These are phyloP conservation scores for Actinomortierella wolfii DNA, from an alignment of 371 early-diverging fungal species.

Conservation along the genomic window DNA sequence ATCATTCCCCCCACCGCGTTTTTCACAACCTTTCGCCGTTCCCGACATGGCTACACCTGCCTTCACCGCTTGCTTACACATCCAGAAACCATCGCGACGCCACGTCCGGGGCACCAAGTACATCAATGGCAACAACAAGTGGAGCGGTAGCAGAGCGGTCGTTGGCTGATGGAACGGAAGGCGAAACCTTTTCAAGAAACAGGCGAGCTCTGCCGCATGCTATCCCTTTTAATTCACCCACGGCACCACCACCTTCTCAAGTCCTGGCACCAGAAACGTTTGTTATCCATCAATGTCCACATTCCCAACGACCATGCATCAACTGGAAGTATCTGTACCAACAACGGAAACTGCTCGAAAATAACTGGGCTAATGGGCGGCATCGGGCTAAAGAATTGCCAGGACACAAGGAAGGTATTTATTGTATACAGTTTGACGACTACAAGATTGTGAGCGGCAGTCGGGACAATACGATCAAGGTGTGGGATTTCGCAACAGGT, in stretches of 20 bases:
- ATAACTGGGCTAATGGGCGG: slow-evolving; percentile 72
- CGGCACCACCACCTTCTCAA: slow-evolving; percentile 25
- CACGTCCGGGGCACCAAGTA: background rate
- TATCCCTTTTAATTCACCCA: slow-evolving; percentile 11
- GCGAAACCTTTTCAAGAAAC: background rate
- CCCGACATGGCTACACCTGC: slow-evolving; percentile 38
- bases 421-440: slow-evolving; percentile 86
- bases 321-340: slow-evolving; percentile 74
- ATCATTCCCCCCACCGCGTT: background rate
- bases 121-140: no score
- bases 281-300: slow-evolving; percentile 35
- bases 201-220: slow-evolving; percentile 9
- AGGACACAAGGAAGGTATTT: slow-evolving; percentile 91
- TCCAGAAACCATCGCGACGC: slow-evolving; percentile 11
- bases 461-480: slow-evolving; percentile 79
- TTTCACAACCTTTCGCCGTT: slow-evolving; percentile 17
- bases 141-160: background rate
- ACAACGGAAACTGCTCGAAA: slow-evolving; percentile 58
- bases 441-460: slow-evolving; percentile 78
- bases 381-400: slow-evolving; percentile 63
- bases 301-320: slow-evolving; percentile 46
- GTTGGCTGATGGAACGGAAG: background rate
- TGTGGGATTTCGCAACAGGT: slow-evolving; percentile 79
- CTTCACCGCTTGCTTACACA: slow-evolving; percentile 24
- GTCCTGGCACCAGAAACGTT: slow-evolving; percentile 13